Evolutionary conservation across 2,329 filamentous ascomycete genomes (phyloP).

Genomic region (Didymella sp.): DNA sequence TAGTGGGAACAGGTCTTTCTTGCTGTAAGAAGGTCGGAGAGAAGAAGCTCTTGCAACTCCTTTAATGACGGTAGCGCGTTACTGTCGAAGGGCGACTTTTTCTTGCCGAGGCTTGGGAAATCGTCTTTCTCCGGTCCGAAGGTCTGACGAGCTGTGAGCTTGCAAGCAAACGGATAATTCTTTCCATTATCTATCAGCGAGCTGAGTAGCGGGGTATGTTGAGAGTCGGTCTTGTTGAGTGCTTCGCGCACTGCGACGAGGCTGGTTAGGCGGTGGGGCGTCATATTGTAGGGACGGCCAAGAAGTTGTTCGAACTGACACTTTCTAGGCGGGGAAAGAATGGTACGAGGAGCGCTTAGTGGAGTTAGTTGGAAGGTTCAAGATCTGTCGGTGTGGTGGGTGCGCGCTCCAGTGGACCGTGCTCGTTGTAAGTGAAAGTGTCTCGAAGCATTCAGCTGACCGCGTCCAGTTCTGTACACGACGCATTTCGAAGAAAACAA

Average conservation of each 20-base stretch:
- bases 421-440: slow-evolving; percentile 7
- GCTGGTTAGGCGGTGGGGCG: slow-evolving; percentile 1
- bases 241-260: slow-evolving; percentile 10
- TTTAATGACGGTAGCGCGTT: slow-evolving; percentile 9
- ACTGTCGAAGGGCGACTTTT: slow-evolving; percentile 16
- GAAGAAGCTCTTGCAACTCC: slow-evolving; percentile 16
- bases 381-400: neutral
- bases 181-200: slow-evolving; percentile 19
- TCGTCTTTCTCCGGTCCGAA: slow-evolving; percentile 10
- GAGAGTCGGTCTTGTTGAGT: slow-evolving; percentile 11
- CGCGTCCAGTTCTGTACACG: too few species aligned
- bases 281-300: neutral
- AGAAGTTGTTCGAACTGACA: neutral
- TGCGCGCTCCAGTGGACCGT: neutral
- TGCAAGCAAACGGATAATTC: slow-evolving; percentile 9
- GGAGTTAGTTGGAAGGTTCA: neutral
- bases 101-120: slow-evolving; percentile 21
- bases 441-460: neutral
- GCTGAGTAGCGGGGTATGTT: slow-evolving; percentile 12
- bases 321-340: too few species aligned
- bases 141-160: neutral
- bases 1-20: neutral
- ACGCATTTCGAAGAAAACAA: too few species aligned
- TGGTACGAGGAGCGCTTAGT: too few species aligned
- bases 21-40: neutral